phyloP scores from a whole-genome alignment of 2,329 filamentous ascomycete species.

The Huntiella abstrusa region DNA sequence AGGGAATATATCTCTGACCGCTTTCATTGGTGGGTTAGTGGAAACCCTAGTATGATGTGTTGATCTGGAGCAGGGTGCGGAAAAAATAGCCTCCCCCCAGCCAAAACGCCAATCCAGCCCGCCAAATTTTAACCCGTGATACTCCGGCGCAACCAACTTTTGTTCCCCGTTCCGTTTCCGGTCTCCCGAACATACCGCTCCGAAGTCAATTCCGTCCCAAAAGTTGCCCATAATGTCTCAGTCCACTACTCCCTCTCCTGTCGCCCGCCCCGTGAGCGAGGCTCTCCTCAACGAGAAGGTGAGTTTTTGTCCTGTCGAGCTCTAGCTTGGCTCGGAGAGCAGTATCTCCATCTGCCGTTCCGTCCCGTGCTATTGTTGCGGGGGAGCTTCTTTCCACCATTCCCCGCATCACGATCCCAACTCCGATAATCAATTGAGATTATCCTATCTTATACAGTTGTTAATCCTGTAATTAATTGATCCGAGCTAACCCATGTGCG shows the following conservation, averaged over 20 bases:
- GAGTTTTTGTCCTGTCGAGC: constrained; percentile 16
- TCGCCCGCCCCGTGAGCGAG: constrained; percentile 83
- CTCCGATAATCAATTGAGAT: too few relatives aligned
- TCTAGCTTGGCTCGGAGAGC: background rate
- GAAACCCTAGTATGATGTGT: too few relatives aligned
- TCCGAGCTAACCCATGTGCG: constrained; percentile 14
- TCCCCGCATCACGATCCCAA: too few relatives aligned
- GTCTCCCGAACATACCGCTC: background rate
- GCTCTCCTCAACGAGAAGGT: constrained; percentile 98
- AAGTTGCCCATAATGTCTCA: constrained; percentile 30
- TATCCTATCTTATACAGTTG: too few relatives aligned
- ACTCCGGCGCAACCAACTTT: constrained; percentile 6
- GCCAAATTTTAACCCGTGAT: constrained; percentile 1
- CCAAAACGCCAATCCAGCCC: constrained; percentile 1
- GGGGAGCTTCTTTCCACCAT: too few relatives aligned
- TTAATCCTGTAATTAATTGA: background rate
- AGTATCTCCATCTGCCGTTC: background rate
- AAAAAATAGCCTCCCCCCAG: constrained; percentile 7
- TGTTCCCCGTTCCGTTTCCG: constrained; percentile 1
- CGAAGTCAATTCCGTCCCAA: background rate
- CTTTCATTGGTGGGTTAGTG: constrained; percentile 18
- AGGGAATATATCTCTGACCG: constrained; percentile 21
- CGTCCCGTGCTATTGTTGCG: too few relatives aligned
- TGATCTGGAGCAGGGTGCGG: too few relatives aligned
- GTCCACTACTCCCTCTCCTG: constrained; percentile 24